Evolutionary conservation across 2,329 filamentous ascomycete species (phyloP).

Genomic region (Pseudophaeomoniella oleicola): DNA sequence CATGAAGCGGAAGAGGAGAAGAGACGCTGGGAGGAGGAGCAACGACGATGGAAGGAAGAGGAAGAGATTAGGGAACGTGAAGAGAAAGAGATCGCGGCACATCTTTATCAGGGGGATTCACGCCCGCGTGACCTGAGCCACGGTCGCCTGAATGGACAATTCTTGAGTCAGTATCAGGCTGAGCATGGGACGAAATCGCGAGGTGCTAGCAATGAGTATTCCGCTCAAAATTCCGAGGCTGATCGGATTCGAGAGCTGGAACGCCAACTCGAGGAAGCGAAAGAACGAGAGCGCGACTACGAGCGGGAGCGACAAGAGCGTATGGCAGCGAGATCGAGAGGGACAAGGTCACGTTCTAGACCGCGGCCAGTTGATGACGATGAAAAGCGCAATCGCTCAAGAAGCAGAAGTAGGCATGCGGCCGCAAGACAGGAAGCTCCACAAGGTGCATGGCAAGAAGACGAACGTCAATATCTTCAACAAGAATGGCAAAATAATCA

Average conservation of each 20-base stretch:
- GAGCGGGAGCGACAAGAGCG: conserved; percentile 44
- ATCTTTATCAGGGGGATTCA: conserved; percentile 51
- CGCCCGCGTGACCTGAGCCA: conserved; percentile 48
- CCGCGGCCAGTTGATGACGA: conserved; percentile 4
- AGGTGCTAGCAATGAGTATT: conserved; percentile 22
- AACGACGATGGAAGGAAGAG: conserved; percentile 58
- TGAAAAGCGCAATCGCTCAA: conserved; percentile 5
- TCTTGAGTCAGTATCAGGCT: conserved; percentile 72
- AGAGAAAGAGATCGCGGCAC: conserved; percentile 57
- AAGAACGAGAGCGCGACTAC: conserved; percentile 52
- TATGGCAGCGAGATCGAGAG: conserved; percentile 12
- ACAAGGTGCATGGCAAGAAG: conserved; percentile 43
- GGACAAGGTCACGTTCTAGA: conserved; percentile 14
- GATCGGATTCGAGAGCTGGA: conserved; percentile 70
- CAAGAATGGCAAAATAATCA: conserved; percentile 38
- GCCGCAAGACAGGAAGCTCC: conserved; percentile 28
- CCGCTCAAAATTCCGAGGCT: conserved; percentile 40
- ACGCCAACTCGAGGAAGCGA: conserved; percentile 51
- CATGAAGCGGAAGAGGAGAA: conserved; percentile 30
- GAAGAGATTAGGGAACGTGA: conserved; percentile 58
- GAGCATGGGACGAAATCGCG: conserved; percentile 37
- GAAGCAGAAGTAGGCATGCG: conserved; percentile 16
- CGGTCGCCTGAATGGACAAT: conserved; percentile 63
- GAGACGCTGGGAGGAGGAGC: conserved; percentile 35
- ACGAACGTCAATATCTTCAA: conserved; percentile 45